These are phyloP conservation scores for Coemansia aciculifera DNA, from an alignment of 192 early-diverging fungal species.

Conservation along the genomic window DNA sequence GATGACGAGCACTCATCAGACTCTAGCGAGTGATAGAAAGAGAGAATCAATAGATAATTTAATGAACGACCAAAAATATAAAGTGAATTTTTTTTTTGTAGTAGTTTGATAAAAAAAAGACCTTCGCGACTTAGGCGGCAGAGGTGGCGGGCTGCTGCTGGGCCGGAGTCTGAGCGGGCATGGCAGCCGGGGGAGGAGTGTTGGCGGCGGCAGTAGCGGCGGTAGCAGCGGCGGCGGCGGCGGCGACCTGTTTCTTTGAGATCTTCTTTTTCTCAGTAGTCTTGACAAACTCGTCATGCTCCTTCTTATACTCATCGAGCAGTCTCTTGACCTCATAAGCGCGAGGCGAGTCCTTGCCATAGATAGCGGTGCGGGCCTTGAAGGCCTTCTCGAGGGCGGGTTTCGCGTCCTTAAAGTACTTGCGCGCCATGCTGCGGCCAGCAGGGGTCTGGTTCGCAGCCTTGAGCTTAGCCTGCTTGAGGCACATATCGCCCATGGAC, in stretches of 20 bases:
- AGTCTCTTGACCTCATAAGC: constrained; percentile 34
- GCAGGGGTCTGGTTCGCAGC: constrained; percentile 47
- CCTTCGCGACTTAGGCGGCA: background rate
- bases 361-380: constrained; percentile 31
- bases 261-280: constrained; percentile 46
- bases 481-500: constrained; percentile 59
- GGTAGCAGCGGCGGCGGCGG: constrained; percentile 13
- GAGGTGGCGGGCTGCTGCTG: constrained; percentile 2
- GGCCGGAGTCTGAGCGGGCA: background rate
- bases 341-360: constrained; percentile 41
- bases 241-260: constrained; percentile 31
- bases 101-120: background rate
- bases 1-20: constrained; percentile 3
- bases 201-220: background rate
- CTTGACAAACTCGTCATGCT: constrained; percentile 47
- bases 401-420: constrained; percentile 52
- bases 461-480: constrained; percentile 57
- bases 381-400: constrained; percentile 29
- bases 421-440: constrained; percentile 44
- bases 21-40: background rate
- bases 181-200: background rate
- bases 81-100: background rate
- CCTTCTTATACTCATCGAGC: constrained; percentile 46
- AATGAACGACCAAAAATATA: background rate
- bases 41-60: background rate